These are phyloP conservation scores for Monilinia fructicola DNA, from an alignment of 2,329 filamentous ascomycete genomes.

Conservation along the genomic window DNA sequence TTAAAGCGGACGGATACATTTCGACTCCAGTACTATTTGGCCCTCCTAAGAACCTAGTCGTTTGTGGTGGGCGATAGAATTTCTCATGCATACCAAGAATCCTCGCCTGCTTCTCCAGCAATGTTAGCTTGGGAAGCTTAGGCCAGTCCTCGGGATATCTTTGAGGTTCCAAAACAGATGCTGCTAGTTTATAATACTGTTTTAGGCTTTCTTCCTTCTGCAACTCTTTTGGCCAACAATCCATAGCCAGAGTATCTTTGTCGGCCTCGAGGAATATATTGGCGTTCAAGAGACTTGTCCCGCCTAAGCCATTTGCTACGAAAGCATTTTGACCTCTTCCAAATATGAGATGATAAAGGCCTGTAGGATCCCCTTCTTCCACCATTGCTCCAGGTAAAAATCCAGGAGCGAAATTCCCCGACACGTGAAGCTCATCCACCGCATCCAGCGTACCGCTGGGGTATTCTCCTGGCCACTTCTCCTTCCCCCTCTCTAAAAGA, in stretches of 20 bases:
- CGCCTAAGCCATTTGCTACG: conserved; percentile 53
- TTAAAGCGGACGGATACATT: conserved; percentile 59
- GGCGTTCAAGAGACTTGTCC: conserved; percentile 65
- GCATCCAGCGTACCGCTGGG: conserved; percentile 51
- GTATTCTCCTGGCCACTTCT: conserved; percentile 67
- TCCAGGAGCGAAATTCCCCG: conserved; percentile 52
- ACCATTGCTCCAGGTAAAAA: conserved; percentile 46
- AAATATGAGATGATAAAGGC: conserved; percentile 62
- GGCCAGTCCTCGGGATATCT: conserved; percentile 60
- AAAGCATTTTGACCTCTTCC: conserved; percentile 63
- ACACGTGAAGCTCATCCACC: conserved; percentile 54
- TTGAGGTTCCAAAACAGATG: conserved; percentile 57
- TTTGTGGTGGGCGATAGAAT: conserved; percentile 58
- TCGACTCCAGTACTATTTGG: conserved; percentile 63
- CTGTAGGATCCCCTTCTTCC: conserved; percentile 54
- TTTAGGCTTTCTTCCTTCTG: conserved; percentile 47
- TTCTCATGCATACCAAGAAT: conserved; percentile 51
- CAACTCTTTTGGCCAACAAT: conserved; percentile 60
- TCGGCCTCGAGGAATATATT: conserved; percentile 66
- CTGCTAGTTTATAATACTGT: conserved; percentile 57
- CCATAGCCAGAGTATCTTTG: conserved; percentile 51
- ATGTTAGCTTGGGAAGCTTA: conserved; percentile 54
- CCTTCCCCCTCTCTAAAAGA: conserved; percentile 62
- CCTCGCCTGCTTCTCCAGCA: conserved; percentile 58
- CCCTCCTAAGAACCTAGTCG: conserved; percentile 61